Conservation (phyloP, 208 protist species). For the Acanthamoeba castellanii region DNA sequence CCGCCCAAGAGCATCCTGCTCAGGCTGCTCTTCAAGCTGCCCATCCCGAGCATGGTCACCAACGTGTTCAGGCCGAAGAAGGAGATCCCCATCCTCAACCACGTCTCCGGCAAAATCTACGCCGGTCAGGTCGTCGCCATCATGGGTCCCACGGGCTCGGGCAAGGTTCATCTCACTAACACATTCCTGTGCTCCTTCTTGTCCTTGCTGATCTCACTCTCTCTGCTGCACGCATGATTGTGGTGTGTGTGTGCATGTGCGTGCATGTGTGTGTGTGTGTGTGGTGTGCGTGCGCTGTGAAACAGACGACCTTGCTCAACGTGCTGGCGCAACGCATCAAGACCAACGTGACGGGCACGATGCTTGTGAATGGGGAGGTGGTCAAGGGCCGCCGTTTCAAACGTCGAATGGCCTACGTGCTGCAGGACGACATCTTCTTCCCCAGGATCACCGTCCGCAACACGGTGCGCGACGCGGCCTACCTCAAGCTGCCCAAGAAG, state of each 20-base stretch:
- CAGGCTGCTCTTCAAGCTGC: conserved; percentile 60
- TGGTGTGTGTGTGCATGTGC: not conserved
- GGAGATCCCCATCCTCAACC: conserved; percentile 68
- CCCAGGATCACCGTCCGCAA: conserved; percentile 76
- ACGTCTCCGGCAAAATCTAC: conserved; percentile 50
- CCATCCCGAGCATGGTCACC: conserved; percentile 5
- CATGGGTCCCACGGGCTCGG: conserved; percentile 78
- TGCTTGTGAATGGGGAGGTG: conserved; percentile 60
- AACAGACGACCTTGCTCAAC: conserved; percentile 81
- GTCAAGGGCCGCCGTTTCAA: conserved; percentile 46
- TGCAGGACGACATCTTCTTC: conserved; percentile 84
- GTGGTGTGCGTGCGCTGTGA: too few relatives aligned
- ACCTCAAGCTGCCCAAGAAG: conserved; percentile 74
- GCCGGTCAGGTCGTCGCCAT: conserved; percentile 77
- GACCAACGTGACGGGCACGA: conserved; percentile 69
- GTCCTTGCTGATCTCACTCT: not conserved
- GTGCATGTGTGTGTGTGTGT: too few relatives aligned
- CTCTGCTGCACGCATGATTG: not conserved
- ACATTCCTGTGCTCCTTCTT: not conserved
- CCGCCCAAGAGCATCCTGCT: conserved; percentile 49
- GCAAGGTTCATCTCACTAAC: not conserved
- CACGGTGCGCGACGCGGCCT: conserved; percentile 72
- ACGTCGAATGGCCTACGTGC: conserved; percentile 74
- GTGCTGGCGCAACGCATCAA: conserved; percentile 73
- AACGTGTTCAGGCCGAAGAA: conserved; percentile 38